A percentile compares a stretch with the other conserved stretches of the same genome.
These are phyloP conservation scores for Ramaria sp. DNA, from an alignment of 768 basidiomycete species.

Conservation along the genomic window DNA sequence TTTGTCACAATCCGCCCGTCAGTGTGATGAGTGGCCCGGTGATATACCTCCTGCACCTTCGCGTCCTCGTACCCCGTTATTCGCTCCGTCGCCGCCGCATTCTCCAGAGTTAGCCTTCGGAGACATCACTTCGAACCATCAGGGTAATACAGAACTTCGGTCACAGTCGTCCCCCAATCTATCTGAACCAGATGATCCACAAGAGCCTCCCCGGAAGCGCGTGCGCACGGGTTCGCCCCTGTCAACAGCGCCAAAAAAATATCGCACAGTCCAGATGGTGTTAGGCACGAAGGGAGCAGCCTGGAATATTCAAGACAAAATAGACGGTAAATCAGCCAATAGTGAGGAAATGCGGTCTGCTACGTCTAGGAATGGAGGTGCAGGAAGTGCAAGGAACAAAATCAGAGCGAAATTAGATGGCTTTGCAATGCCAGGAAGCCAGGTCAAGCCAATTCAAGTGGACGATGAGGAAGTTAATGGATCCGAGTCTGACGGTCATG, in stretches of 20 bases:
- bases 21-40: background rate
- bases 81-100: background rate
- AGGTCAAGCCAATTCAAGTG: conserved; percentile 14
- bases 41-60: background rate
- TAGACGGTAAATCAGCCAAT: conserved; percentile 5
- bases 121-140: background rate
- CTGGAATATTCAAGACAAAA: conserved; percentile 29
- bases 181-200: background rate
- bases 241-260: background rate
- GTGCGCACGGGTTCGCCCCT: background rate
- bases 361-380: background rate
- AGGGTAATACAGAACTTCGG: background rate
- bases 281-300: conserved; percentile 40
- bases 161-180: background rate
- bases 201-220: conserved; percentile 7
- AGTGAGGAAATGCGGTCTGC: conserved; percentile 11
- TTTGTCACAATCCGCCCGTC: background rate
- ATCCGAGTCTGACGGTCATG: background rate
- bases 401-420: conserved; percentile 38
- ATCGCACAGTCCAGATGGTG: conserved; percentile 28
- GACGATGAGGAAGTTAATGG: conserved; percentile 9
- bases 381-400: conserved; percentile 16
- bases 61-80: background rate
- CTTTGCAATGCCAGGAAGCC: conserved; percentile 44
- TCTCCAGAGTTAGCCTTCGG: background rate